phyloP scores from a whole-genome alignment of 1,139 yeast genomes.

The Pneumocystis sp. region DNA sequence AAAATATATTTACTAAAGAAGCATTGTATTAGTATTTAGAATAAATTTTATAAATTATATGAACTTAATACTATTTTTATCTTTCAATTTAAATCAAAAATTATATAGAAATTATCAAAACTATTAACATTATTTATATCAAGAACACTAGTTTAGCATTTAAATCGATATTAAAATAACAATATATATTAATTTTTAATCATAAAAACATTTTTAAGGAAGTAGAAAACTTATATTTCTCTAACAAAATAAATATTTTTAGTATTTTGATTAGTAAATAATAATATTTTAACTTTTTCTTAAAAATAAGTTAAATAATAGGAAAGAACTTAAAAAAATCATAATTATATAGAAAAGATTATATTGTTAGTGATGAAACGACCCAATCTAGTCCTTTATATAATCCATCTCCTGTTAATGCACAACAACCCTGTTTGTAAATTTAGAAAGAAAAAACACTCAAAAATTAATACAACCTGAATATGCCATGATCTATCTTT shows the following conservation, averaged over 20 bases:
- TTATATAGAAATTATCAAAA: background rate
- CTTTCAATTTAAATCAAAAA: no score
- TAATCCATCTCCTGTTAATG: constrained; percentile 79
- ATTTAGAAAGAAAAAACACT: background rate
- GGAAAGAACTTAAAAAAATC: background rate
- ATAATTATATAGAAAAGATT: background rate
- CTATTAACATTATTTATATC: background rate
- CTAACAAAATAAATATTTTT: no score
- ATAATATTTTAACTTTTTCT: background rate
- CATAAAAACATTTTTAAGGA: no score
- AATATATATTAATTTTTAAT: background rate
- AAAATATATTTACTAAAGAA: no score
- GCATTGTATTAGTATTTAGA: no score
- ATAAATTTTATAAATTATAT: no score
- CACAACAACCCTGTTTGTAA: constrained; percentile 32
- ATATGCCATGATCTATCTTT: constrained; percentile 93
- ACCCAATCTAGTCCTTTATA: constrained; percentile 93
- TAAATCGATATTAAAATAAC: background rate
- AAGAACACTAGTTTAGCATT: background rate
- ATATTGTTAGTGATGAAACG: constrained; percentile 25
- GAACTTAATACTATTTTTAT: no score
- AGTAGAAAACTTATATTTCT: no score
- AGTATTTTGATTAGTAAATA: background rate
- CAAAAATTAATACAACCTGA: constrained; percentile 44
- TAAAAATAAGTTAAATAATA: background rate